Evolutionary conservation across 192 early-diverging fungal species (phyloP), one percentile per base, ranked within the genome.

Genomic region (Funneliformis geosporum): DNA sequence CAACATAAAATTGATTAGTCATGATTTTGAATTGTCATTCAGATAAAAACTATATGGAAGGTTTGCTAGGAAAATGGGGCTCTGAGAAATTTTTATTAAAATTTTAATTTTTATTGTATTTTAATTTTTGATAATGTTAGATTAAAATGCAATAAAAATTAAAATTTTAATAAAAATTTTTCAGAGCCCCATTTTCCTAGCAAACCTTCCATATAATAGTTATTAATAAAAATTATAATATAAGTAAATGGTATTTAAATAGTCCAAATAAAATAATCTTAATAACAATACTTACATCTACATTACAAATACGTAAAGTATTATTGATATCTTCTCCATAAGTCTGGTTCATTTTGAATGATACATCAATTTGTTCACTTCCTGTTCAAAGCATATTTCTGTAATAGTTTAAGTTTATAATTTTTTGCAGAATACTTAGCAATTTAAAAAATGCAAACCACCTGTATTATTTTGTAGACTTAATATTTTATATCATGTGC

Each of bases 171-270:
- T n/a, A n/a, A n/a, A n/a, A n/a, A n/a, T n/a, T n/a, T n/a, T n/a
- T n/a, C n/a, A n/a, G n/a, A n/a, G n/a, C n/a, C n/a, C n/a, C n/a
- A n/a, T n/a, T n/a, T n/a, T n/a, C n/a, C n/a, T n/a, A n/a, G n/a
- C n/a, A n/a, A n/a, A n/a, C n/a, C n/a, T n/a, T n/a, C 98, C 98
- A 81, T 99, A 99, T 28, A 98, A 83, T 8, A 96, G 98, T 91
- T 92, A 75, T 10, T n/a, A n/a, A n/a, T n/a, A n/a, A n/a, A n/a
- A 4, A 77, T 39, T n/a, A 7, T 11, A 64, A 25, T 55, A 16
- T 55, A 55, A 50, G 47, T 50, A 50, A 50, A n/a, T 14, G 12
- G 25, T 62, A 25, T 12, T 11, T 5, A 66, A 59, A 65, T 40
- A 81, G n/a, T 0, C 83, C 10, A 50, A 55, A 66, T n/a, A 40